These are phyloP conservation scores for Trypanosomatidae sp. DNA, from an alignment of 208 protist species.

Conservation along the genomic window DNA sequence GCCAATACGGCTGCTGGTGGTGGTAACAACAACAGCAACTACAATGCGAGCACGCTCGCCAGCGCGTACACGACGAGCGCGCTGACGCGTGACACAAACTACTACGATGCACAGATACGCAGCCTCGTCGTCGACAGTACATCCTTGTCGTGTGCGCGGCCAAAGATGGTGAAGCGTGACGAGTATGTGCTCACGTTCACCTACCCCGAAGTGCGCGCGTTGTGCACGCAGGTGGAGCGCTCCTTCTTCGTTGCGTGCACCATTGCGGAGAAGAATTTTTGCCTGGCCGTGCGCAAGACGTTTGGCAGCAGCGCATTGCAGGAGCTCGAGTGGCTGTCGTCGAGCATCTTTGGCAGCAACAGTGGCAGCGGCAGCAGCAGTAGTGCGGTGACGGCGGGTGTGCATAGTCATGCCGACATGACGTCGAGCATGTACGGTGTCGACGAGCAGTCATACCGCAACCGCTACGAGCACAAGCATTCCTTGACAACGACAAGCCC, in stretches of 20 bases:
- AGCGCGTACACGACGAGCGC: background rate
- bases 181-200: slow-evolving; percentile 23
- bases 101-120: background rate
- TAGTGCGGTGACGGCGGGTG: background rate
- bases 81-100: too few species aligned
- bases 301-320: slow-evolving; percentile 5
- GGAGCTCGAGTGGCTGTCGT: background rate
- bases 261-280: slow-evolving; percentile 21
- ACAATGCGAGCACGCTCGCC: too few species aligned
- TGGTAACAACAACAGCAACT: slow-evolving; percentile 1
- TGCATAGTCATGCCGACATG: too few species aligned
- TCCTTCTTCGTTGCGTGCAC: slow-evolving; percentile 20
- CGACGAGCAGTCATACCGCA: too few species aligned
- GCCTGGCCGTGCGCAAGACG: slow-evolving; percentile 8
- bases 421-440: too few species aligned
- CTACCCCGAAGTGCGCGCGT: slow-evolving; percentile 23
- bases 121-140: too few species aligned
- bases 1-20: too few species aligned
- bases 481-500: too few species aligned
- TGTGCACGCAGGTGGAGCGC: slow-evolving; percentile 23
- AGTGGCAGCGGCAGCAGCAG: background rate
- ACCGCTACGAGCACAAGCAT: too few species aligned
- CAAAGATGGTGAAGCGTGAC: slow-evolving; percentile 28
- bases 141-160: too few species aligned
- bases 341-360: background rate